These are phyloP conservation scores for Pichia pseudocactophila DNA, from an alignment of 805 yeast genomes.

Conservation along the genomic window DNA sequence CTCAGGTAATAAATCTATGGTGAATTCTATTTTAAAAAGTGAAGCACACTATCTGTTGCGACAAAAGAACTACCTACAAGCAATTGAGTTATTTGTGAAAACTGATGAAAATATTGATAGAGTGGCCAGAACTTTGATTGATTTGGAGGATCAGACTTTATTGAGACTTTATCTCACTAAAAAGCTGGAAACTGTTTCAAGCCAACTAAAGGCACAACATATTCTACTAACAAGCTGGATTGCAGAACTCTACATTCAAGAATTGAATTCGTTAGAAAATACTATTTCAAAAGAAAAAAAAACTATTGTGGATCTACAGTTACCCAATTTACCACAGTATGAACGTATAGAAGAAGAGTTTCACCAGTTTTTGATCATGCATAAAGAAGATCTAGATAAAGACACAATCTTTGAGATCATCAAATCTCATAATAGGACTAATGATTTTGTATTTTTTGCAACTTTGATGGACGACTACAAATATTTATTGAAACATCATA, in stretches of 20 bases:
- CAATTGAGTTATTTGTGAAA: conserved; percentile 52
- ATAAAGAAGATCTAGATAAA: conserved; percentile 47
- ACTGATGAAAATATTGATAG: conserved; percentile 64
- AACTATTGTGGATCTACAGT: not conserved
- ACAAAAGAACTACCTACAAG: conserved; percentile 24
- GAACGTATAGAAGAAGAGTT: conserved; percentile 25
- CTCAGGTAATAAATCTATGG: conserved; percentile 28
- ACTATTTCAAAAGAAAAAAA: conserved; percentile 1
- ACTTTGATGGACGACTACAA: conserved; percentile 57
- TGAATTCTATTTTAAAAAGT: conserved; percentile 40
- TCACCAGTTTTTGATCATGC: conserved; percentile 40
- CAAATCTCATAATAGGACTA: conserved; percentile 52
- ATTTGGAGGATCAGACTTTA: conserved; percentile 32
- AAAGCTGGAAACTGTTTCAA: conserved; percentile 31
- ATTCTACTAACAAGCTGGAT: conserved; percentile 58
- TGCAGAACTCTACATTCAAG: conserved; percentile 46
- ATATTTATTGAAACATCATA: conserved; percentile 60
- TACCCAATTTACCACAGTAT: not conserved
- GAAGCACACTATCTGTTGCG: conserved; percentile 45
- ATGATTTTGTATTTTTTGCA: conserved; percentile 60
- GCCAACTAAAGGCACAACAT: conserved; percentile 33
- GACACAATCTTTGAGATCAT: conserved; percentile 67
- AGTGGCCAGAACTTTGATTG: conserved; percentile 49
- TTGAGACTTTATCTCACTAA: conserved; percentile 37
- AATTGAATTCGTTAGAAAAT: conserved; percentile 35